A percentile compares a stretch with the other conserved stretches of the same genome.
phyloP scores from a whole-genome alignment of 768 basidiomycete species.

The Psilocybe subaeruginosa region DNA sequence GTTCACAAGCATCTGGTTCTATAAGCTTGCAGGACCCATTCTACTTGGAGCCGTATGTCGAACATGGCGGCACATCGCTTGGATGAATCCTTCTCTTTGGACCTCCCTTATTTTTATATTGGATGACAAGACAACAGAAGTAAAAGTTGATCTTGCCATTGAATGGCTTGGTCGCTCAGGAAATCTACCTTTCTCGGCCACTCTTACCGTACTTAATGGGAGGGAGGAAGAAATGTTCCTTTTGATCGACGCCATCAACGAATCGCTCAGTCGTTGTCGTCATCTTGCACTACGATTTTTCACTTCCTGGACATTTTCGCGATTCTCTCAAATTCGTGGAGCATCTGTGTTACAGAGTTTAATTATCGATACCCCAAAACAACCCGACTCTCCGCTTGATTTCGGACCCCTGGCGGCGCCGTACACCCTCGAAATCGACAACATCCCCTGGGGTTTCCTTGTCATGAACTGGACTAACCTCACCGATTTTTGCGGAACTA shows the following conservation, averaged over 20 bases:
- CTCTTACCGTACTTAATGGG: not conserved
- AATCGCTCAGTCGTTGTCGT: not conserved
- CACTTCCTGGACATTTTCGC: no score
- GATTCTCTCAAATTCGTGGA: no score
- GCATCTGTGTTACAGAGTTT: no score
- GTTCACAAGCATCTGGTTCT: not conserved
- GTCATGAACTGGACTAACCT: no score
- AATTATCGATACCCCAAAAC: no score
- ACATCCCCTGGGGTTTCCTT: no score
- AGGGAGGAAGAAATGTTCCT: not conserved
- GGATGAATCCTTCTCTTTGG: slow-evolving; percentile 2
- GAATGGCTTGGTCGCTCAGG: slow-evolving; percentile 2
- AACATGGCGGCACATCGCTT: slow-evolving; percentile 6
- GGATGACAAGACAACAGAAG: not conserved
- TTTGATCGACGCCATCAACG: not conserved
- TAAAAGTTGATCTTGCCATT: not conserved
- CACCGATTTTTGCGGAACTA: no score
- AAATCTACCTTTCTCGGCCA: not conserved
- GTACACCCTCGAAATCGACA: no score
- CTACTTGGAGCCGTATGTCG: slow-evolving; percentile 5
- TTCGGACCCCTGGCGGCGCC: no score
- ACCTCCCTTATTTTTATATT: not conserved
- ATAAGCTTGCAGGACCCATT: not conserved
- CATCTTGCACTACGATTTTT: no score
- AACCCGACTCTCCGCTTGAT: no score